Evolutionary conservation across 1,284 basidiomycete genomes (phyloP).

Genomic region (Pyrrhoderma noxium): DNA sequence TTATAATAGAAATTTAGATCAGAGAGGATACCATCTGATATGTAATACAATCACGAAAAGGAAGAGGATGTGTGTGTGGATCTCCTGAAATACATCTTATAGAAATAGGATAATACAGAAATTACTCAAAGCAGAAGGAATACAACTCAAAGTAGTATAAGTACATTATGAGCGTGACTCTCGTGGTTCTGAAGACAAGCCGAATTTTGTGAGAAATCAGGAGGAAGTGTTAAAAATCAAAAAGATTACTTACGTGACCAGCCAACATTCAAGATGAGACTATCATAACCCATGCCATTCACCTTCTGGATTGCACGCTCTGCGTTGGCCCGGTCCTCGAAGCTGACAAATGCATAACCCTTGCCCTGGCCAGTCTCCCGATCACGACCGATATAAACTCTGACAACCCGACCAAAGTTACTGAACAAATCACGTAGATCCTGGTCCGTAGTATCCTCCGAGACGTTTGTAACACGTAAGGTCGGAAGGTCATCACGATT

Average conservation of each 20-base stretch:
- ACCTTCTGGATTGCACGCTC: slow-evolving; percentile 91
- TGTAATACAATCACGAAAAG: too few species aligned
- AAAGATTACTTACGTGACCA: slow-evolving; percentile 65
- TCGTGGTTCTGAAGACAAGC: slow-evolving; percentile 30
- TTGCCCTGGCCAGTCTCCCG: slow-evolving; percentile 93
- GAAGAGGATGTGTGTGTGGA: too few species aligned
- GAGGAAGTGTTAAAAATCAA: too few species aligned
- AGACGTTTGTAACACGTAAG: slow-evolving; percentile 94
- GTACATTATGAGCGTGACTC: slow-evolving; percentile 6
- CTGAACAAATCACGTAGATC: slow-evolving; percentile 92
- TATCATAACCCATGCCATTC: slow-evolving; percentile 88
- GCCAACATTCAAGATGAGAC: slow-evolving; percentile 79
- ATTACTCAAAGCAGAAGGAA: too few species aligned
- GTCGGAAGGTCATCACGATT: slow-evolving; percentile 91
- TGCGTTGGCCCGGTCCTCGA: slow-evolving; percentile 76
- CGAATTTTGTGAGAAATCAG: too few species aligned
- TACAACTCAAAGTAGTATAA: too few species aligned
- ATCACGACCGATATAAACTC: slow-evolving; percentile 94
- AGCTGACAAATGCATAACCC: slow-evolving; percentile 95
- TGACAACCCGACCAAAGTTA: slow-evolving; percentile 73
- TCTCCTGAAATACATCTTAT: too few species aligned
- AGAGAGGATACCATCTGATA: too few species aligned
- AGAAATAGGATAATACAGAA: too few species aligned
- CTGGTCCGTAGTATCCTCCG: slow-evolving; percentile 91
- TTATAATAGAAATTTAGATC: too few species aligned